Conservation (phyloP, 805 yeast genomes). For the Starmerella davenportii region DNA sequence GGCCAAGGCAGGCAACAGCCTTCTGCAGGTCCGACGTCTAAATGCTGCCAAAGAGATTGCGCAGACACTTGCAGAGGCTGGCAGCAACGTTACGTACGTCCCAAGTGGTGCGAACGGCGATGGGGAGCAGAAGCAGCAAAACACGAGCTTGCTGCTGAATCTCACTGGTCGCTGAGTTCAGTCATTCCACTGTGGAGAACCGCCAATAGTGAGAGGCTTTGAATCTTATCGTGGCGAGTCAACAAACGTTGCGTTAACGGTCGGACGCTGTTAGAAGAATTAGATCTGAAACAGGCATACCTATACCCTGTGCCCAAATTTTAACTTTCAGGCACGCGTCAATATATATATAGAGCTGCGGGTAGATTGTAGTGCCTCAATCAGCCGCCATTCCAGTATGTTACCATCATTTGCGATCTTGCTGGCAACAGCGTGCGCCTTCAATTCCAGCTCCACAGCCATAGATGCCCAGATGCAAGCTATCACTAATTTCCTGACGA, state of each 20-base stretch:
- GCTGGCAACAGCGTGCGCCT: too few relatives aligned
- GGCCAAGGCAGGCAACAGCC: constrained; percentile 88
- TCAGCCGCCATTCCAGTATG: too few relatives aligned
- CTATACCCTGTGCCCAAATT: too few relatives aligned
- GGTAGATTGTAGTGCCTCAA: too few relatives aligned
- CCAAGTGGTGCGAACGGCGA: constrained; percentile 32
- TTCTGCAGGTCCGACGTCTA: constrained; percentile 78
- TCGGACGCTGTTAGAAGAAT: too few relatives aligned
- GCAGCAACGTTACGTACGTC: constrained; percentile 68
- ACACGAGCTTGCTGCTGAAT: constrained; percentile 21
- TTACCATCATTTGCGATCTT: too few relatives aligned
- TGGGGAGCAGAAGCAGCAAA: constrained; percentile 17
- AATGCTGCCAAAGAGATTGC: constrained; percentile 97
- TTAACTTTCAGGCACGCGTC: too few relatives aligned
- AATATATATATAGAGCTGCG: too few relatives aligned
- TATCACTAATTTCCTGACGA: not conserved
- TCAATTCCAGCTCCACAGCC: too few relatives aligned
- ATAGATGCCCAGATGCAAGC: not conserved
- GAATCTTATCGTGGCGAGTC: too few relatives aligned
- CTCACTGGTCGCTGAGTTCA: constrained; percentile 16
- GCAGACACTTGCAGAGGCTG: constrained; percentile 55
- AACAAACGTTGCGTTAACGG: too few relatives aligned
- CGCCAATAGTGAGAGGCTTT: not conserved
- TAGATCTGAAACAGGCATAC: too few relatives aligned
- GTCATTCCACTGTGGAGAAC: not conserved